Base-by-base conservation (phyloP, 2,329 filamentous ascomycete genomes). In the Neonectria punicea region DNA sequence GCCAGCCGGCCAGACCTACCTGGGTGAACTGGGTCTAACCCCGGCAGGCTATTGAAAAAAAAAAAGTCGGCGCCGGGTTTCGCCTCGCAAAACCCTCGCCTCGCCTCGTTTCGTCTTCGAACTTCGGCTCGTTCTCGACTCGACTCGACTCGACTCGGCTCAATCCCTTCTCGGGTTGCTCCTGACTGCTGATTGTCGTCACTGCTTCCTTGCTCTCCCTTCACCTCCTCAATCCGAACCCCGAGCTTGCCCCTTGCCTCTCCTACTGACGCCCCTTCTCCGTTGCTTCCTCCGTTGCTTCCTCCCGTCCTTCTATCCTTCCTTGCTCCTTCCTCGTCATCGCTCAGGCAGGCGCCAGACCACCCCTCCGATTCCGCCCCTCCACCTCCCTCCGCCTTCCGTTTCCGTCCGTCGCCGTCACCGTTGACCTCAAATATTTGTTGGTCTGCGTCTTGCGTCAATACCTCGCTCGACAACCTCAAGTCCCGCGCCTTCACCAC, bases 281-380 rank as follows among this genome's bases (percentile, higher is more conserved):
- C 50, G 46, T 39, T 67, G 58, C 58, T 61, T 46, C 63, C 57
- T 61, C 64, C 50, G 46, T 39, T 67, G 58, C 58, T 61, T 46
- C 30, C 56, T 63, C 64, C 67, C 58, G 32, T 43, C 61, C 56
- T 53, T 58, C 51, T 41, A 32, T 30, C 64, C 67, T 61, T 57
- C 58, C 58, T 43, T 8, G 58, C 51, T 58, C 57, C 51, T 70
- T 51, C 64, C 53, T 64, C 61, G 63, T 57, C 62, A 63, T 65
- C 53, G 55, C 44, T 46, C 9, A 47, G 25, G 25, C 25, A 25
- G 25, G 57, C 49, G 56, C 61, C 67, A n/a, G n/a, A 41, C 39
- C 39, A n/a, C 39, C 71, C 72, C 47, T 74, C 72, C 72, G 72
- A 73, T 71, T 69, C 70, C 69, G 70, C 72, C 72, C 72, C 72